Conservation (phyloP, 495 filamentous ascomycete genomes). For the Penicillium lagena region DNA sequence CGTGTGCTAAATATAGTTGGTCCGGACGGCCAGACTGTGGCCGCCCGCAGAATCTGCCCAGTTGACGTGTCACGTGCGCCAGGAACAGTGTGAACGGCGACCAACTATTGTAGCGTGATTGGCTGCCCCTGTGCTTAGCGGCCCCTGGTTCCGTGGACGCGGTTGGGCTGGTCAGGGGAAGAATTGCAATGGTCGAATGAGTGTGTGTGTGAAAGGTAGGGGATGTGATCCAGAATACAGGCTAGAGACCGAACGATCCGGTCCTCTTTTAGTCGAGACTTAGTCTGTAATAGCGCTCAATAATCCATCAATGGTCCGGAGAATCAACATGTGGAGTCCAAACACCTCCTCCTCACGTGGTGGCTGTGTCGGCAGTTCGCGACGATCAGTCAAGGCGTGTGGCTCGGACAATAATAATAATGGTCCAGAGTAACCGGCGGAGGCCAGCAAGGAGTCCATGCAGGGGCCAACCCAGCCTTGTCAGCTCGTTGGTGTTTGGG, state of each 20-base stretch:
- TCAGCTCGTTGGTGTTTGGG: neutral
- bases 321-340: no score
- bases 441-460: slow-evolving; percentile 11
- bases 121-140: neutral
- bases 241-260: no score
- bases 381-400: slow-evolving; percentile 10
- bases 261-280: no score
- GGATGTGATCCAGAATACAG: no score
- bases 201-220: neutral
- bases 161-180: neutral
- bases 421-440: neutral
- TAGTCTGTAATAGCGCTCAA: no score
- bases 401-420: neutral
- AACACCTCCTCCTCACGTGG: slow-evolving; percentile 14
- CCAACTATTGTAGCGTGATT: slow-evolving; percentile 6
- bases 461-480: slow-evolving; percentile 11
- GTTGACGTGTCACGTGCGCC: slow-evolving; percentile 19
- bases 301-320: no score
- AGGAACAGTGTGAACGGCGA: neutral
- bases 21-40: no score
- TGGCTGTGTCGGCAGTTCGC: slow-evolving; percentile 15
- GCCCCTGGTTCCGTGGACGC: slow-evolving; percentile 9
- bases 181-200: neutral
- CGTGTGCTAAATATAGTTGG: no score
- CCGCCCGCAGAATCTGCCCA: no score